Evolutionary conservation across 306 rosid genomes (phyloP), one percentile per base, ranked within the genome.

Genomic region (Sicyos edulis): DNA sequence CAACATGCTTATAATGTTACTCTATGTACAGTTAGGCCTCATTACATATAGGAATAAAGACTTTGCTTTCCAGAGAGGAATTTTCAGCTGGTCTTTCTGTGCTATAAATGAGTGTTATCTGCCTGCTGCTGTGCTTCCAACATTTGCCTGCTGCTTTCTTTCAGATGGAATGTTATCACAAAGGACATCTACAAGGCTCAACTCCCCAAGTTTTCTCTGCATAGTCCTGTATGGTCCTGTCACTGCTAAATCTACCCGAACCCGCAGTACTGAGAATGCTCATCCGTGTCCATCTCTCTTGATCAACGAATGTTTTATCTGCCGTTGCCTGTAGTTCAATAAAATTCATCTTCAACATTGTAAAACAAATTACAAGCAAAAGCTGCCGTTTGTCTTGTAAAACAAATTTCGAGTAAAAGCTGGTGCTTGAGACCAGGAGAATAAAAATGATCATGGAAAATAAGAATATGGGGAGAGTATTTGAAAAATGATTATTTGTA

Each of bases 241-340:
- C 95, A 73, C 91, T 88, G 82, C 95, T 88, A 73, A 88, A 88
- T 59, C 85, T 82, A 50, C 91, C 87, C 22, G 95, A 88, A 26
- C 87, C 89, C 8, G 95, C 91, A 17, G 83, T 77, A 74, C 88
- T 79, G 47, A 86, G 87, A 73, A 88, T 86, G 83, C 91, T 86
- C 95, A 88, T 88, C 77, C 62, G 76, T 10, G 83, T 82, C 95
- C 95, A 88, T 81, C 76, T 84, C 57, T 84, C 81, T 44, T 82
- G 80, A 76, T 88, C 87, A 24, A 80, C 72, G 29, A 80, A 88
- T 74, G 93, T 84, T 76, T 82, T 80, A 76, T 88, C 93, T 0
- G 93, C 93, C 13, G 90, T 87, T 79, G 93, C 88, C 93, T 88
- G 79, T 57, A 63, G 53, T 62, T 40, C 67, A 71, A 74, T 19